Evolutionary conservation across 768 basidiomycete species (phyloP).

Genomic region (Asterophora lycoperdoides): DNA sequence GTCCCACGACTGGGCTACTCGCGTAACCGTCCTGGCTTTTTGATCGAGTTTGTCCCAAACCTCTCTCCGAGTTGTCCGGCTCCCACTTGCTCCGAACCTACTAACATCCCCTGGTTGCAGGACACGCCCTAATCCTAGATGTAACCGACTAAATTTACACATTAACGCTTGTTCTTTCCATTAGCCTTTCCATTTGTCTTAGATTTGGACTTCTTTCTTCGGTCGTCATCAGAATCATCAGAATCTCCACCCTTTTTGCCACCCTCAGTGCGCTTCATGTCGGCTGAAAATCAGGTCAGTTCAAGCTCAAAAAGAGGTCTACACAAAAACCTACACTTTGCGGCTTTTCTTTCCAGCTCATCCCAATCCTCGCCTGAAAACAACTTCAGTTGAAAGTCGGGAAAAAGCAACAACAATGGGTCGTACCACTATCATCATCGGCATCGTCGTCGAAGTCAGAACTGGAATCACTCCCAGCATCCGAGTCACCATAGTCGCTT

Average conservation of each 20-base stretch:
- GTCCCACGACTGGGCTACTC: too few relatives aligned
- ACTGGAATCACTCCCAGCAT: conserved; percentile 57
- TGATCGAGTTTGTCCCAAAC: too few relatives aligned
- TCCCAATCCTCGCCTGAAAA: conserved; percentile 88
- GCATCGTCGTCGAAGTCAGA: conserved; percentile 53
- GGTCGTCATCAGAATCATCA: conserved; percentile 49
- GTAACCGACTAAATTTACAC: background rate
- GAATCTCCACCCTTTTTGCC: conserved; percentile 41
- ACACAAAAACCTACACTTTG: conserved; percentile 57
- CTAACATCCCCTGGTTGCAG: too few relatives aligned
- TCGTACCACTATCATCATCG: conserved; percentile 51
- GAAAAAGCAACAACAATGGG: conserved; percentile 2
- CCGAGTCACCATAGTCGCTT: conserved; percentile 68
- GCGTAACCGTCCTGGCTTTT: too few relatives aligned
- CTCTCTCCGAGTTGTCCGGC: too few relatives aligned
- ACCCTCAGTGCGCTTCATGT: conserved; percentile 43
- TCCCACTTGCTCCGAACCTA: too few relatives aligned
- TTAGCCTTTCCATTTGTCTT: conserved; percentile 36
- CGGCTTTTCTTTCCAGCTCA: conserved; percentile 87
- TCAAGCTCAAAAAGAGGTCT: conserved; percentile 3
- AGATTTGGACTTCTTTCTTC: conserved; percentile 42
- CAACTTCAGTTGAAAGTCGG: conserved; percentile 1
- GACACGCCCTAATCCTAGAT: too few relatives aligned
- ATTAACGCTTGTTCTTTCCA: conserved; percentile 22
- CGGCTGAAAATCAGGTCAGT: conserved; percentile 34